Evolutionary conservation across 2,329 filamentous ascomycete species (phyloP), one percentile per base, ranked within the genome.

Genomic region (Cordyceps fumosorosea): DNA sequence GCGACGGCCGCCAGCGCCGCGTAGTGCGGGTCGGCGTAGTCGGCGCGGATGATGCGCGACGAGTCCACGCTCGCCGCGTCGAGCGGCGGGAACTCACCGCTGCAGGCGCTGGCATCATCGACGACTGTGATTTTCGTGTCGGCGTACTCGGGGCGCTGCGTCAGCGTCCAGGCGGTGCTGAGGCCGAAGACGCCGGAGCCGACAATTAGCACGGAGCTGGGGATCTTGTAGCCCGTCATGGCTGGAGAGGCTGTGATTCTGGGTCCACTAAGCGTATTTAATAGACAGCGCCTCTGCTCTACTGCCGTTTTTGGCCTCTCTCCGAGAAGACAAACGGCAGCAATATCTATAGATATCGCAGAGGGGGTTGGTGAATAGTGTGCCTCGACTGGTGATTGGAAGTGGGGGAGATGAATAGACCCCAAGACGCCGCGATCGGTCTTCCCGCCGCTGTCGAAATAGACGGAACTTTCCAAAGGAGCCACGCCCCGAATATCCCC

Each of bases 21-120:
- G 75, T 98, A 98, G 24, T 87, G 83, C 0, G 84, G 77, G 70
- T 93, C 87, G 5, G 90, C 87, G 71, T 98, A 98, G 79, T 98
- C 93, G 56, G 84, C 77, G 62, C 86, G 81, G 66, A 89, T 80
- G 67, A 88, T 86, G 66, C 86, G 82, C 16, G 84, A 87, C 4
- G 79, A 80, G 74, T 89, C 86, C 69, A 87, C 80, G 66, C 82
- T 85, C 56, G 84, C 81, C 62, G 80, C 80, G 68, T 89, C 84
- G 50, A 78, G 75, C 7, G 84, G 78, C 2, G 85, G 85, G 69
- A 88, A 87, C 44, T 87, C 81, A 29, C 75, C 74, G 2, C 72
- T 71, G 42, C 50, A 50, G 37, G 34, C 37, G 34, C 77, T 73
- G 5, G 79, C 80, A 62, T 84, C 78, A 72, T 89, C 83, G 62